Percentiles rank a stretch among this genome's conserved stretches.
Conservation (phyloP, 805 yeast genomes). For the Saccharomycopsis vini region DNA sequence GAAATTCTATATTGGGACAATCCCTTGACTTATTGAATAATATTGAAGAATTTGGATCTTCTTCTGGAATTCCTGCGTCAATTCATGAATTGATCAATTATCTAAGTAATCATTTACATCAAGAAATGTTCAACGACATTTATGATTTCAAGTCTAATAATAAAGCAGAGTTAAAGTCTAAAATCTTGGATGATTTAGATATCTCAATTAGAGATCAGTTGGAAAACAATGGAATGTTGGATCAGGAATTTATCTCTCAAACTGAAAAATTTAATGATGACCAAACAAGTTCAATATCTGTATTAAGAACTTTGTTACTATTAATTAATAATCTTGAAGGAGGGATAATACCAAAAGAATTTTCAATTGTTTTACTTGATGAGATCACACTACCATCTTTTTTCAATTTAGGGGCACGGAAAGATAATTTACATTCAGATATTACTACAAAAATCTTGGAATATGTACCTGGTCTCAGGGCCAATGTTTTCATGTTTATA, state of each 20-base stretch:
- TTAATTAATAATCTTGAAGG: slow-evolving; percentile 31
- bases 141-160: slow-evolving; percentile 7
- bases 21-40: slow-evolving; percentile 25
- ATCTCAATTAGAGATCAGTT: slow-evolving; percentile 15
- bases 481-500: slow-evolving; percentile 34
- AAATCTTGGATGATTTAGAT: slow-evolving; percentile 16
- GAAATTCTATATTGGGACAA: slow-evolving; percentile 26
- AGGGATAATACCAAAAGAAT: slow-evolving; percentile 32
- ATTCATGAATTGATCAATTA: slow-evolving; percentile 26
- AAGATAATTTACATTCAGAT: slow-evolving; percentile 23
- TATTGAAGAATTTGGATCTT: slow-evolving; percentile 16
- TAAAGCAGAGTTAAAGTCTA: slow-evolving; percentile 1
- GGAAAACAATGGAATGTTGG: slow-evolving; percentile 14
- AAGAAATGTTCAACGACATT: slow-evolving; percentile 24
- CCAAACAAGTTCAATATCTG: slow-evolving; percentile 21
- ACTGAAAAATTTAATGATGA: slow-evolving; percentile 19
- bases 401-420: slow-evolving; percentile 22
- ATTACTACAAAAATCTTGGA: slow-evolving; percentile 30
- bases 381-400: slow-evolving; percentile 23
- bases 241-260: slow-evolving; percentile 14
- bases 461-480: slow-evolving; percentile 32
- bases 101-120: slow-evolving; percentile 22
- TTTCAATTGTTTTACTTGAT: slow-evolving; percentile 23
- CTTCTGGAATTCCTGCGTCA: slow-evolving; percentile 27
- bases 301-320: slow-evolving; percentile 24